Conservation (phyloP, 2,329 filamentous ascomycete species). For the Claviceps maximensis region DNA sequence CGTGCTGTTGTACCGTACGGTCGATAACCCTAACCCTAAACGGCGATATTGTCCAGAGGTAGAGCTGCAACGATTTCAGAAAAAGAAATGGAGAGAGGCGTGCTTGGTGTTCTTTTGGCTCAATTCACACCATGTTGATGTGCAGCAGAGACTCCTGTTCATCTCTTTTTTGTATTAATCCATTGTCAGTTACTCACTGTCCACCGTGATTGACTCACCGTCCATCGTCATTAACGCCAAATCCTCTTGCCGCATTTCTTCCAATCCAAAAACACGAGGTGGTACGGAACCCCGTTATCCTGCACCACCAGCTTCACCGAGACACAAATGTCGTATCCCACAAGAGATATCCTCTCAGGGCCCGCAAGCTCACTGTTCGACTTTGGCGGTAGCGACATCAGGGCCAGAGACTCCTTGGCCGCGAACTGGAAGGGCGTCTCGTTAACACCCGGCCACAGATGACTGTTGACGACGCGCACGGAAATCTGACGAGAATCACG, state of each 20-base stretch:
- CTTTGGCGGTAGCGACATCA: neutral
- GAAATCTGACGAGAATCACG: neutral
- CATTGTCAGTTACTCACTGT: too few species aligned
- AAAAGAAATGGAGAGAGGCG: too few species aligned
- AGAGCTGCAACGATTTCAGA: too few species aligned
- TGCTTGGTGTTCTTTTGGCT: too few species aligned
- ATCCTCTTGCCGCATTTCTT: neutral
- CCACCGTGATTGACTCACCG: too few species aligned
- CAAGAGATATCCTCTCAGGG: neutral
- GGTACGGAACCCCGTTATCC: neutral
- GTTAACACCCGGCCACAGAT: neutral
- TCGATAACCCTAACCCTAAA: too few species aligned
- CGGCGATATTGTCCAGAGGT: too few species aligned
- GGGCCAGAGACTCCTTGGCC: neutral
- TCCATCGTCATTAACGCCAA: neutral
- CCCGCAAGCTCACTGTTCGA: neutral
- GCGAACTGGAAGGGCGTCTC: neutral
- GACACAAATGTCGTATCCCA: neutral
- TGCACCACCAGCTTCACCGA: neutral
- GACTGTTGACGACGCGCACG: neutral
- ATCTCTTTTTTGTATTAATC: too few species aligned
- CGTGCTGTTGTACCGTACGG: too few species aligned
- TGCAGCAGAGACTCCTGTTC: too few species aligned
- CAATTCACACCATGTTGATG: too few species aligned
- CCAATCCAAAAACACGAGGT: neutral